Base-by-base conservation (phyloP, 768 basidiomycete genomes). In the Termitomyces sp. region DNA sequence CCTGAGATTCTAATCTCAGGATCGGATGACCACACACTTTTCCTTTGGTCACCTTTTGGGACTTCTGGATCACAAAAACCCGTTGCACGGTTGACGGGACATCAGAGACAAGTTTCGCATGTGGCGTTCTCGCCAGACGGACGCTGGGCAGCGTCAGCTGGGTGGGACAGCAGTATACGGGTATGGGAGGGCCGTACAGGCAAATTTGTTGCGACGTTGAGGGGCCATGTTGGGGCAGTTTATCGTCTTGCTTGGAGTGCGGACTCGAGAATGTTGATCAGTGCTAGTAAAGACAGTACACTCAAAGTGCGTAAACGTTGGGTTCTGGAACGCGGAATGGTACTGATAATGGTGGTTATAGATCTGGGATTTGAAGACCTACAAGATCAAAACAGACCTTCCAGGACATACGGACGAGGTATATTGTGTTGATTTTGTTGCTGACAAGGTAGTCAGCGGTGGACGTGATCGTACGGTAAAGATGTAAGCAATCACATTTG, bases 361-460 rank as follows among this genome's bases (percentile, higher is more conserved):
- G 94, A 86, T 98, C 24, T 98, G 96, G 96, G 92, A 97, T 70
- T 77, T 98, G 55, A 94, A 92, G 70, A 98, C 94, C 6, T 93
- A 92, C 72, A 98, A 99, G 73, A 85, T 99, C 60, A 90, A 92
- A 67, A 85, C 82, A 7, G 96, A 99, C 70, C 83, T 99, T 18
- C 93, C 94, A 0, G 96, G 96, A 20, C 96, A 99, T 69, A 91
- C 90, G 1, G 96, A 99, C 63, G 96, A 99, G 70, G 95, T 99
- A 36, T 98, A 98, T 73, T 98, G 96, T 66, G 96, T 99, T 16
- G 96, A 98, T 72, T 99, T 97, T 68, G 95, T 99, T 1, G 95
- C 94, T 0, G 96, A 99, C 75, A 99, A 99, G 71, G 83, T 98
- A n/a, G 94, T 97, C 62, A 96, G 93, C 67, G 96, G 95, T n/a